These are phyloP conservation scores for Berberis thunbergii DNA, from an alignment of 164 flowering plant species.

Conservation along the genomic window DNA sequence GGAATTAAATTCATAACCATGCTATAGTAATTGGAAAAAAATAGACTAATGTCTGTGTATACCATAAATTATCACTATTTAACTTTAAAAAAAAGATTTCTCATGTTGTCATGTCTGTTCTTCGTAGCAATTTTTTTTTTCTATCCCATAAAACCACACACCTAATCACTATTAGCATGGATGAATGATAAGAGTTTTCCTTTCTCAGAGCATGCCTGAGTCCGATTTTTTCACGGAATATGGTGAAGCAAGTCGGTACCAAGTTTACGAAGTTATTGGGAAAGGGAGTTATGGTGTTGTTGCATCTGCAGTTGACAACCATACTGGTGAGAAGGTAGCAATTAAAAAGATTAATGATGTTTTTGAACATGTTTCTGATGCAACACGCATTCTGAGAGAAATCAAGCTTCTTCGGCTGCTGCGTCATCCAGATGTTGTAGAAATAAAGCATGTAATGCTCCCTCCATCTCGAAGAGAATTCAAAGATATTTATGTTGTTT, in stretches of 20 bases:
- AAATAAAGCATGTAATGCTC: constrained; percentile 83
- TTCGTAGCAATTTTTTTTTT: too few relatives aligned
- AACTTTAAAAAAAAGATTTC: too few relatives aligned
- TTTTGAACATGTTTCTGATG: constrained; percentile 91
- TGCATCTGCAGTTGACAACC: constrained; percentile 74
- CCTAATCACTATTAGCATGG: background rate
- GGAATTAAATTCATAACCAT: too few relatives aligned
- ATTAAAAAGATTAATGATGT: constrained; percentile 78
- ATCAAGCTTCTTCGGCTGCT: constrained; percentile 80
- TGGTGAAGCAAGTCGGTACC: constrained; percentile 76
- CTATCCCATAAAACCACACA: too few relatives aligned
- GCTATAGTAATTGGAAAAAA: too few relatives aligned
- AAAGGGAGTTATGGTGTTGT: constrained; percentile 93
- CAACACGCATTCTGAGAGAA: constrained; percentile 81
- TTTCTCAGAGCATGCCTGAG: constrained; percentile 42
- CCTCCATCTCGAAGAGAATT: constrained; percentile 84
- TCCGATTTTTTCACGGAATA: constrained; percentile 84
- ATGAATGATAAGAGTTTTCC: constrained; percentile 3
- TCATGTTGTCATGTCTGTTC: too few relatives aligned
- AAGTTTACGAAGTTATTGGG: constrained; percentile 74
- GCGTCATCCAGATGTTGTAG: constrained; percentile 71
- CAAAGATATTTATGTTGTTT: constrained; percentile 80
- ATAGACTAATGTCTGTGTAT: too few relatives aligned
- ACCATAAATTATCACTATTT: too few relatives aligned
- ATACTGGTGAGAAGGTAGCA: constrained; percentile 81